A percentile compares a stretch with the other conserved stretches of the same genome.
These are phyloP conservation scores for Infundibulicybe gibba DNA, from an alignment of 768 basidiomycete genomes.

Conservation along the genomic window DNA sequence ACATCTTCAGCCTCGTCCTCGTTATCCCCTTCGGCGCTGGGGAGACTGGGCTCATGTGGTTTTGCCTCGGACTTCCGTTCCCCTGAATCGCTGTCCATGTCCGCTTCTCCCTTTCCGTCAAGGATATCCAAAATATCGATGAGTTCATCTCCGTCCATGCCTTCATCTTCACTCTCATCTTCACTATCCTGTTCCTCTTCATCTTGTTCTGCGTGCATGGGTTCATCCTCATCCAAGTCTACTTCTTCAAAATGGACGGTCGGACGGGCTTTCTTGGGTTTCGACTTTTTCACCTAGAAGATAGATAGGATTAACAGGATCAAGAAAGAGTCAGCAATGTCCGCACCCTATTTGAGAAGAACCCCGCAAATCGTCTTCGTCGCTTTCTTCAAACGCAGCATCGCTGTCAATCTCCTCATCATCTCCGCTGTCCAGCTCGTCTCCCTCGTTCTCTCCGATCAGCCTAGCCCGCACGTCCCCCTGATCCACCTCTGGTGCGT, in stretches of 20 bases:
- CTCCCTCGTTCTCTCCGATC: slow-evolving; percentile 48
- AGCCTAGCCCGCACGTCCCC: slow-evolving; percentile 40
- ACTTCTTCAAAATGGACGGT: slow-evolving; percentile 50
- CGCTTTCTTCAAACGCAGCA: slow-evolving; percentile 78
- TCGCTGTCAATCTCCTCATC: slow-evolving; percentile 89
- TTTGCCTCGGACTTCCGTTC: slow-evolving; percentile 21
- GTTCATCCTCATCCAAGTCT: slow-evolving; percentile 62
- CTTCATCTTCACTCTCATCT: slow-evolving; percentile 46
- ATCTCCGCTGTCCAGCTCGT: slow-evolving; percentile 55
- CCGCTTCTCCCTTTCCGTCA: slow-evolving; percentile 56
- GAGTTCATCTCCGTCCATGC: slow-evolving; percentile 47
- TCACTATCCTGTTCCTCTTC: slow-evolving; percentile 32
- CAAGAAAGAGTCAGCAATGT: background rate
- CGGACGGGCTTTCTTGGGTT: slow-evolving; percentile 21
- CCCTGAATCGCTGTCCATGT: slow-evolving; percentile 35
- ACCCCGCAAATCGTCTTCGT: slow-evolving; percentile 75
- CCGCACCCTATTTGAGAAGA: slow-evolving; percentile 45
- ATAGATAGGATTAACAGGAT: slow-evolving; percentile 6
- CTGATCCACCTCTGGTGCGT: slow-evolving; percentile 33
- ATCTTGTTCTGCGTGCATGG: slow-evolving; percentile 24
- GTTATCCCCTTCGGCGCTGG: slow-evolving; percentile 20
- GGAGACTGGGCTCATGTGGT: slow-evolving; percentile 12
- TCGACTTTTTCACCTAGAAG: slow-evolving; percentile 17
- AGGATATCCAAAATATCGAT: slow-evolving; percentile 64
- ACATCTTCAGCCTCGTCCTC: slow-evolving; percentile 32